Evolutionary conservation across 2,329 filamentous ascomycete genomes (phyloP).

Genomic region (Grosmannia serpens): DNA sequence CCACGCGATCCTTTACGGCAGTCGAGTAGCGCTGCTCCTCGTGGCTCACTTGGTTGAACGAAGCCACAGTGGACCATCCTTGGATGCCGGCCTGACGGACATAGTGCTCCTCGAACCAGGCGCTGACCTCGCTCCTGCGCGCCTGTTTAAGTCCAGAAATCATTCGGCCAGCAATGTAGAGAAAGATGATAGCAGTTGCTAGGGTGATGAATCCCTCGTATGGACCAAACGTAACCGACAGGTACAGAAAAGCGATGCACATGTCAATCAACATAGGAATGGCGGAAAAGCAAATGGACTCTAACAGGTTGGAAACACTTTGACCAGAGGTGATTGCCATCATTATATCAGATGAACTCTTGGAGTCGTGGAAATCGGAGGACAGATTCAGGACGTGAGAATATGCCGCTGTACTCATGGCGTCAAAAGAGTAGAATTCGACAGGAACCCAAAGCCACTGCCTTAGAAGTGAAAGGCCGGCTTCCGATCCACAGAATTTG

Average conservation of each 20-base stretch:
- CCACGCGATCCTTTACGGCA: constrained; percentile 32
- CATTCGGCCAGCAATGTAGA: constrained; percentile 40
- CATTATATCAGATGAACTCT: constrained; percentile 47
- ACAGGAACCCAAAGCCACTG: constrained; percentile 48
- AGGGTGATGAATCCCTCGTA: constrained; percentile 53
- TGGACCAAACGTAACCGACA: constrained; percentile 45
- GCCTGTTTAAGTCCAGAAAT: constrained; percentile 37
- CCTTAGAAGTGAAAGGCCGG: constrained; percentile 40
- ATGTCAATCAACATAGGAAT: constrained; percentile 51
- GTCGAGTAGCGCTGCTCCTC: constrained; percentile 42
- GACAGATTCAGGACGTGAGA: constrained; percentile 50
- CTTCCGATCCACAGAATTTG: constrained; percentile 41
- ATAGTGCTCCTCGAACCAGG: constrained; percentile 43
- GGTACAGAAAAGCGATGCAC: constrained; percentile 45
- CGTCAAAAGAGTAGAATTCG: constrained; percentile 43
- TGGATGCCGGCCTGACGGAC: constrained; percentile 43
- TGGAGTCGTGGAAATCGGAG: constrained; percentile 49
- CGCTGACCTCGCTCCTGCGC: constrained; percentile 38
- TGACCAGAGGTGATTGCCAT: constrained; percentile 44
- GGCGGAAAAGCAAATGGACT: constrained; percentile 45
- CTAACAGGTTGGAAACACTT: constrained; percentile 42
- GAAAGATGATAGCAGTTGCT: constrained; percentile 44
- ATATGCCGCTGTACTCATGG: constrained; percentile 42
- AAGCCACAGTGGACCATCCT: constrained; percentile 47
- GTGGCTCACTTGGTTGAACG: constrained; percentile 47